phyloP scores from a whole-genome alignment of 164 flowering plant species.

The Akebia trifoliata region DNA sequence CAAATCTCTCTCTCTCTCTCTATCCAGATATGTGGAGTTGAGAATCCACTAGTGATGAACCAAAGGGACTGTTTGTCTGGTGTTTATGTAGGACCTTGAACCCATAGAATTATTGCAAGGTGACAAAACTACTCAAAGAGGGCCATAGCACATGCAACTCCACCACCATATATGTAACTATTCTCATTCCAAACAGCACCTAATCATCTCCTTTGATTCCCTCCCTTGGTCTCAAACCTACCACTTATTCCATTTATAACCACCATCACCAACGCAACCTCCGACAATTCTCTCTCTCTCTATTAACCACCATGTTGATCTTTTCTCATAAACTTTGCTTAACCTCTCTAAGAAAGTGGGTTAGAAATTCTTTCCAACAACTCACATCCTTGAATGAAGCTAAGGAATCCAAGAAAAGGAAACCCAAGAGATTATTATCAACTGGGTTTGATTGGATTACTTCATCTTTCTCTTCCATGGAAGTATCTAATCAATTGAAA shows the following conservation, averaged over 20 bases:
- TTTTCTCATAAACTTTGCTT: slow-evolving; percentile 19
- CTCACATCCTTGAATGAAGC: slow-evolving; percentile 10
- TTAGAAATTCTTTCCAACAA: slow-evolving; percentile 13
- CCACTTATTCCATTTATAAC: background rate
- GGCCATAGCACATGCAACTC: slow-evolving; percentile 16
- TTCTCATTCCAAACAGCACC: slow-evolving; percentile 5
- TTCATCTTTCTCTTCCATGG: slow-evolving; percentile 40
- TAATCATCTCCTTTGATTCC: slow-evolving; percentile 12
- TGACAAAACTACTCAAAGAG: slow-evolving; percentile 19
- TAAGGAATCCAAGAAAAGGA: slow-evolving; percentile 21
- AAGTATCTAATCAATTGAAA: slow-evolving; percentile 40
- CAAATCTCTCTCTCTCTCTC: too few species aligned
- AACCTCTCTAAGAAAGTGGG: slow-evolving; percentile 17
- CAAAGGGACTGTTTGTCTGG: too few species aligned
- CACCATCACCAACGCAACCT: background rate
- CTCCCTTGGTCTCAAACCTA: background rate
- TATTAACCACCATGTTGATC: slow-evolving; percentile 18
- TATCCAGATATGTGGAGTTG: too few species aligned
- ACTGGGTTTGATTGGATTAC: slow-evolving; percentile 26
- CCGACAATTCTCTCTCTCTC: background rate
- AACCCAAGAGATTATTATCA: slow-evolving; percentile 18
- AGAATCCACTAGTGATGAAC: too few species aligned
- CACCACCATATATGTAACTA: slow-evolving; percentile 20
- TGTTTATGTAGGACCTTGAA: background rate
- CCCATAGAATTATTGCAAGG: slow-evolving; percentile 26